A percentile compares a stretch with the other conserved stretches of the same genome.
Conservation (phyloP, 2,329 filamentous ascomycete genomes). For the Nothophaeocryptopus gaeumannii region DNA sequence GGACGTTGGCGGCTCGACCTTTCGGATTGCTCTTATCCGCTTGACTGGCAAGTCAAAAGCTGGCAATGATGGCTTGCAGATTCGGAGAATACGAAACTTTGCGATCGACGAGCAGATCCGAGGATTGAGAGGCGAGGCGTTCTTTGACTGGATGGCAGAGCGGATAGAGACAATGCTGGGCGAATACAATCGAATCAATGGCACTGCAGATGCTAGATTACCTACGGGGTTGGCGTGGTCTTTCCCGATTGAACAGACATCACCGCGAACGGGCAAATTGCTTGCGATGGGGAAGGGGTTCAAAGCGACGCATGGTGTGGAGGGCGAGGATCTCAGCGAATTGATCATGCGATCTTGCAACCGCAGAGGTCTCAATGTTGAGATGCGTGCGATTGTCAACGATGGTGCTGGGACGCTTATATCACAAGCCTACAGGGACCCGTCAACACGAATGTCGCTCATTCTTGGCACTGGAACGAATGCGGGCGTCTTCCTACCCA, state of each 20-base stretch:
- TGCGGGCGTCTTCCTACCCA: constrained; percentile 60
- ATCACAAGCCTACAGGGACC: constrained; percentile 60
- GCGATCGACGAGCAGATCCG: constrained; percentile 58
- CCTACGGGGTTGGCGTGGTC: constrained; percentile 65
- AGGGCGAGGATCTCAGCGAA: constrained; percentile 58
- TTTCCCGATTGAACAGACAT: constrained; percentile 65
- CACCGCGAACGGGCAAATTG: constrained; percentile 55
- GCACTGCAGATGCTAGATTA: constrained; percentile 39
- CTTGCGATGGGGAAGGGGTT: constrained; percentile 66
- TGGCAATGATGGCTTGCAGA: constrained; percentile 47
- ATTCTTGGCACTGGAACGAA: constrained; percentile 66
- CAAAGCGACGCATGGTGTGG: constrained; percentile 56
- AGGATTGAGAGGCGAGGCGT: constrained; percentile 53
- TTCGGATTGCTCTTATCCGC: constrained; percentile 60
- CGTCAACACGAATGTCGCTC: constrained; percentile 60
- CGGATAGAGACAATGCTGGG: constrained; percentile 56
- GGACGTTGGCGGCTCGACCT: constrained; percentile 65
- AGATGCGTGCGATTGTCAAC: constrained; percentile 62
- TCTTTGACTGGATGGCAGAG: constrained; percentile 66
- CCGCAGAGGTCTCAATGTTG: constrained; percentile 53
- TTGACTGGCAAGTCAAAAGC: constrained; percentile 42
- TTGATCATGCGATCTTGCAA: constrained; percentile 59
- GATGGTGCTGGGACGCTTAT: constrained; percentile 61
- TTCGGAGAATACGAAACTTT: constrained; percentile 54
- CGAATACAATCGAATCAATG: constrained; percentile 39